A percentile compares a stretch with the other conserved stretches of the same genome.
Conservation (phyloP, 768 basidiomycete genomes). For the Phallus indusiatus region DNA sequence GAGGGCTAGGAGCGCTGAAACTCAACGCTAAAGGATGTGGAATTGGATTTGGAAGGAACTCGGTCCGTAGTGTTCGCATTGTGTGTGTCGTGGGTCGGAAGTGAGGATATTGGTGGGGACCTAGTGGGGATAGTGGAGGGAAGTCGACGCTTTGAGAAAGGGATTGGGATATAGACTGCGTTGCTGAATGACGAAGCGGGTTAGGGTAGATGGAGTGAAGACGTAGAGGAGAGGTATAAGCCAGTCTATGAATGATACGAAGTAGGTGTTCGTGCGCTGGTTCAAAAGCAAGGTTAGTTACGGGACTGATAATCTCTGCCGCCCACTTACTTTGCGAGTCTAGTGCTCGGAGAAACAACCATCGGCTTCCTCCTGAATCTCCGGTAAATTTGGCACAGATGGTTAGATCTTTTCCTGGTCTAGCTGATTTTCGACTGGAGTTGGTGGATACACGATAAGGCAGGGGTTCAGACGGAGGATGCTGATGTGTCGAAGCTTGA, state of each 20-base stretch:
- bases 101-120: not conserved
- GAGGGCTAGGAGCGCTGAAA: constrained; percentile 4
- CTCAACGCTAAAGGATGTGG: constrained; percentile 2
- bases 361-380: not conserved
- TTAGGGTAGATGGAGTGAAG: not conserved
- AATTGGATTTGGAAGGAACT: constrained; percentile 7
- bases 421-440: not conserved
- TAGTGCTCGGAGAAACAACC: not conserved
- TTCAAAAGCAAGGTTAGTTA: not conserved
- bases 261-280: constrained; percentile 5
- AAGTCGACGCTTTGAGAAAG: not conserved
- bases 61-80: constrained; percentile 4
- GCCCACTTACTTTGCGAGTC: not conserved
- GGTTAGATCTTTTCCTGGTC: not conserved
- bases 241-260: constrained; percentile 1
- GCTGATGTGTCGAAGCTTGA: not conserved
- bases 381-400: not conserved
- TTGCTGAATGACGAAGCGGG: not conserved
- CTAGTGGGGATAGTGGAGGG: not conserved
- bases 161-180: not conserved
- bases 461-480: not conserved
- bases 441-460: not conserved
- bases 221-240: not conserved
- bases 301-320: no score
- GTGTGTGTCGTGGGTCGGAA: not conserved